phyloP scores from a whole-genome alignment of 1,284 basidiomycete species.

The Stygiomarasmius scandens region DNA sequence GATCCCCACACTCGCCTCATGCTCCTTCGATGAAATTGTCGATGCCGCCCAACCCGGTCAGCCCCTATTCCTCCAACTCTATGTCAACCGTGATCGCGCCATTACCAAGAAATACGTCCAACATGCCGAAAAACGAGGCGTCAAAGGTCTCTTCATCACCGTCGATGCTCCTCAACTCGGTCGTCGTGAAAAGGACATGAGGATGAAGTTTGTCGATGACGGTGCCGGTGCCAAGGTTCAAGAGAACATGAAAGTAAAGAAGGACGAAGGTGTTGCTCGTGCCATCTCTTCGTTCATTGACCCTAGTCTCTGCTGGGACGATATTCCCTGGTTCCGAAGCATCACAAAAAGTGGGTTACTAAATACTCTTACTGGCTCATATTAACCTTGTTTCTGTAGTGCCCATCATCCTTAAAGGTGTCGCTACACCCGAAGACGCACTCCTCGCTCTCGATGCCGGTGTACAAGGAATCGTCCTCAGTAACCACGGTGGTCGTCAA shows the following conservation, averaged over 20 bases:
- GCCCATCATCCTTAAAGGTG: constrained; percentile 31
- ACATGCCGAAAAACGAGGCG: constrained; percentile 81
- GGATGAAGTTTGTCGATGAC: constrained; percentile 14
- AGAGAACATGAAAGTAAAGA: constrained; percentile 13
- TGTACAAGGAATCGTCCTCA: constrained; percentile 83
- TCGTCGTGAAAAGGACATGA: constrained; percentile 14
- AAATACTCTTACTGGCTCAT: background rate
- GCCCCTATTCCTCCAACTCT: constrained; percentile 81
- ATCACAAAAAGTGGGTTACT: constrained; percentile 30
- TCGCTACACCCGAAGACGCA: constrained; percentile 68
- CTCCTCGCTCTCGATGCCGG: constrained; percentile 86
- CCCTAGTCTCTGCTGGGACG: constrained; percentile 22
- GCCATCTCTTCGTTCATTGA: constrained; percentile 15
- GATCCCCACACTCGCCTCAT: constrained; percentile 89
- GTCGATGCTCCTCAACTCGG: constrained; percentile 15
- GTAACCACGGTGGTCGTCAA: constrained; percentile 88
- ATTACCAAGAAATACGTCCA: constrained; percentile 83
- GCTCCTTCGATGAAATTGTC: constrained; percentile 89
- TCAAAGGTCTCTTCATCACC: constrained; percentile 49
- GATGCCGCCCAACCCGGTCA: constrained; percentile 77
- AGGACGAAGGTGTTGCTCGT: constrained; percentile 12
- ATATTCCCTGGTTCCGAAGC: constrained; percentile 34
- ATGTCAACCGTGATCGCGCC: constrained; percentile 83
- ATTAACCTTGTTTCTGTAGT: constrained; percentile 11
- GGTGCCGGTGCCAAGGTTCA: constrained; percentile 9